A percentile compares a stretch with the other conserved stretches of the same genome.
Conservation (phyloP, 108 stramenopile genomes). For the Cyclotella kingstonii region DNA sequence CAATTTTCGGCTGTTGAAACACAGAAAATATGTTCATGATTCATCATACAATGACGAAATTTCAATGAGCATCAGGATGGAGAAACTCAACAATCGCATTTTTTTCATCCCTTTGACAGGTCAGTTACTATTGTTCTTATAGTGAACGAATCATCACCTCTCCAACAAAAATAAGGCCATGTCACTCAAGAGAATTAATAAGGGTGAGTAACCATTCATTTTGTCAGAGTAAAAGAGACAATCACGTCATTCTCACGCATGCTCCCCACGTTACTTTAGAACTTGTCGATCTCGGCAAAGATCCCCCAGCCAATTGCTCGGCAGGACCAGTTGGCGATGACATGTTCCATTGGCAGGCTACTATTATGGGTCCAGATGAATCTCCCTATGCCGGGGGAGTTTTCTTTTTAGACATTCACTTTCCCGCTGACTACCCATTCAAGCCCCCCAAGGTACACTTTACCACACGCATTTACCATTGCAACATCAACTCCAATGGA, state of each 20-base stretch:
- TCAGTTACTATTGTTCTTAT: too few species aligned
- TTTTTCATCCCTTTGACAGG: too few species aligned
- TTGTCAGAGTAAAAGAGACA: neutral
- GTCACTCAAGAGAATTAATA: conserved; percentile 91
- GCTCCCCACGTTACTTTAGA: conserved; percentile 46
- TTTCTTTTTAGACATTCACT: conserved; percentile 96
- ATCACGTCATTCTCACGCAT: neutral
- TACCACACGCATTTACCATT: conserved; percentile 97
- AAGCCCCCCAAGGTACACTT: conserved; percentile 97
- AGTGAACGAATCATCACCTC: too few species aligned
- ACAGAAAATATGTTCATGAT: too few species aligned
- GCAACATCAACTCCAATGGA: conserved; percentile 99
- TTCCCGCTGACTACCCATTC: conserved; percentile 97
- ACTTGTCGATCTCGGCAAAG: conserved; percentile 96
- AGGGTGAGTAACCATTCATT: conserved; percentile 61
- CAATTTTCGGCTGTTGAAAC: too few species aligned
- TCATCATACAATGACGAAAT: too few species aligned
- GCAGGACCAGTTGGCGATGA: conserved; percentile 99
- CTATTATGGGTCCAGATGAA: conserved; percentile 97
- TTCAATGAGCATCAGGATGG: too few species aligned
- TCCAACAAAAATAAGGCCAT: too few species aligned
- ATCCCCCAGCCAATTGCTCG: conserved; percentile 99
- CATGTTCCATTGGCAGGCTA: conserved; percentile 98
- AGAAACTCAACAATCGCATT: too few species aligned
- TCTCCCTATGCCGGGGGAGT: conserved; percentile 96